phyloP scores from a whole-genome alignment of 768 basidiomycete species.

The Termitomyces sp. region DNA sequence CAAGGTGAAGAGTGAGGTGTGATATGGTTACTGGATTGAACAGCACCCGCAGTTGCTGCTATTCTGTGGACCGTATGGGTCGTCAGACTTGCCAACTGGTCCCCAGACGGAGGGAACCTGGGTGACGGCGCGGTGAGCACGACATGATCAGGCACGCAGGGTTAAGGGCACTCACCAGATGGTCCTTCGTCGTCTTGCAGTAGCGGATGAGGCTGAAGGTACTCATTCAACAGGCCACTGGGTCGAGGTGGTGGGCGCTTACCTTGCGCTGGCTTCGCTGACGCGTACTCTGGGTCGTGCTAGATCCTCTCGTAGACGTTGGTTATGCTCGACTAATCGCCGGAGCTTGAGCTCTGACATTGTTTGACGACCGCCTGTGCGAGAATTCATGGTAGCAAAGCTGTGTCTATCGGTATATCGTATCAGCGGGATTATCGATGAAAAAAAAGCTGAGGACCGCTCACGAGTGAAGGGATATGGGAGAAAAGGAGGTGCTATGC shows the following conservation, averaged over 20 bases:
- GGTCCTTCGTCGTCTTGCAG: slow-evolving; percentile 92
- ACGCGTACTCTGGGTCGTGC: slow-evolving; percentile 84
- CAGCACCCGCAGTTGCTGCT: slow-evolving; percentile 47
- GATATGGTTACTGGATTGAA: slow-evolving; percentile 46
- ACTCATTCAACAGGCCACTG: slow-evolving; percentile 3
- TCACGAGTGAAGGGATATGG: background rate
- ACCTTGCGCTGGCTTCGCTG: slow-evolving; percentile 90
- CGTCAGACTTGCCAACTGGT: slow-evolving; percentile 83
- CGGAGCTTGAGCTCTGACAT: slow-evolving; percentile 98
- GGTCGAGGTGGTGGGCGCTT: slow-evolving; percentile 22
- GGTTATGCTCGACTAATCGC: slow-evolving; percentile 90
- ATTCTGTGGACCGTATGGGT: slow-evolving; percentile 81
- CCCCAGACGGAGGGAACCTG: slow-evolving; percentile 96
- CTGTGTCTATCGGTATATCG: background rate
- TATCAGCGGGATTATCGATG: background rate
- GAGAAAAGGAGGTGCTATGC: background rate
- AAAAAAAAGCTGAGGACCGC: background rate
- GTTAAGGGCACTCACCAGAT: slow-evolving; percentile 30
- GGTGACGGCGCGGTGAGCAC: slow-evolving; percentile 4
- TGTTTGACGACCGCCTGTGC: slow-evolving; percentile 67
- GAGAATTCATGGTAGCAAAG: slow-evolving; percentile 43
- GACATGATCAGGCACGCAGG: background rate
- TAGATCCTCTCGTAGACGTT: slow-evolving; percentile 85
- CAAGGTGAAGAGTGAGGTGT: background rate
- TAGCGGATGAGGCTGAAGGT: slow-evolving; percentile 78